phyloP scores from a whole-genome alignment of 108 stramenopile species.

The Skeletonema costatum region DNA sequence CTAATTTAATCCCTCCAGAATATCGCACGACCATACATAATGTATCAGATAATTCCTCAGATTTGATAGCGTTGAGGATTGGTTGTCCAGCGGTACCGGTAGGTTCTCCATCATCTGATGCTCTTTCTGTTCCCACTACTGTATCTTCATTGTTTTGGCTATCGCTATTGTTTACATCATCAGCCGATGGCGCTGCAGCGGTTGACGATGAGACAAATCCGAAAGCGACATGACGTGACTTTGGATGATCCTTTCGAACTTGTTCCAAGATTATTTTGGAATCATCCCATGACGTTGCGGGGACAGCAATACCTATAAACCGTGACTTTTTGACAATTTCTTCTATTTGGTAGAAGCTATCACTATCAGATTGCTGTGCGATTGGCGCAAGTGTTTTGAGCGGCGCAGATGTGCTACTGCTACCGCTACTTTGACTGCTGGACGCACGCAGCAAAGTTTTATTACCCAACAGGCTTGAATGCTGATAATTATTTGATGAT shows the following conservation, averaged over 20 bases:
- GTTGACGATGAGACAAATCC: constrained; percentile 50
- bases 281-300: constrained; percentile 68
- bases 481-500: neutral
- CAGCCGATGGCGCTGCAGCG: constrained; percentile 3
- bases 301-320: constrained; percentile 75
- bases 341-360: constrained; percentile 49
- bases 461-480: neutral
- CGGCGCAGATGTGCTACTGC: neutral
- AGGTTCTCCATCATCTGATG: constrained; percentile 87
- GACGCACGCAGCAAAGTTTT: neutral
- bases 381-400: constrained; percentile 23
- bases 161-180: neutral
- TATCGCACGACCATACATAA: constrained; percentile 83
- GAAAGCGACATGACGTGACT: constrained; percentile 80
- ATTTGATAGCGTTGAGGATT: constrained; percentile 76
- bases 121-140: constrained; percentile 60
- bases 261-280: constrained; percentile 53
- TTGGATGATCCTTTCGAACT: constrained; percentile 72
- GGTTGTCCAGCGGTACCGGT: constrained; percentile 82
- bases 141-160: neutral
- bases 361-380: neutral
- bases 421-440: neutral
- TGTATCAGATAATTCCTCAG: constrained; percentile 68
- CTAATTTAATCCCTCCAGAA: constrained; percentile 85
- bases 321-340: constrained; percentile 77